A percentile compares a stretch with the other conserved stretches of the same genome.
Evolutionary conservation across 1,284 basidiomycete species (phyloP).

Genomic region (Peniophora sp.): DNA sequence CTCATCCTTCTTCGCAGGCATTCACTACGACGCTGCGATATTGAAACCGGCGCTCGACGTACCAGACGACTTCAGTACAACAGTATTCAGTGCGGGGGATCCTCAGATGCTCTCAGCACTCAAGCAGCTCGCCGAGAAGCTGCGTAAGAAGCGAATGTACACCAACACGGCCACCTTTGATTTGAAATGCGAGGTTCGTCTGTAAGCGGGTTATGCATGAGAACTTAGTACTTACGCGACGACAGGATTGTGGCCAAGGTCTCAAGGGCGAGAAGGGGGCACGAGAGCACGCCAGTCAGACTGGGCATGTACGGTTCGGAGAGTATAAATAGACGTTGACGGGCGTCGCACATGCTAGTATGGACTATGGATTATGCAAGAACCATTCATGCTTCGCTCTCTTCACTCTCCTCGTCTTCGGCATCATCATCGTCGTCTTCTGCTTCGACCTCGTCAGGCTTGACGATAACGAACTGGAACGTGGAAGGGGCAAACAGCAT

Average conservation of each 20-base stretch:
- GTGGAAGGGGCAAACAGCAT: conserved; percentile 9
- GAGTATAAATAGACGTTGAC: conserved; percentile 51
- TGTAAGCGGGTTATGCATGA: not conserved
- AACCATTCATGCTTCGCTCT: conserved; percentile 4
- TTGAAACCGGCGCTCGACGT: conserved; percentile 72
- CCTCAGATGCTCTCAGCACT: conserved; percentile 64
- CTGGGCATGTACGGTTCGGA: conserved; percentile 83
- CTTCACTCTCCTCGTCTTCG: conserved; percentile 17
- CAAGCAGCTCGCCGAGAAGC: conserved; percentile 59
- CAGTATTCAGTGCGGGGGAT: conserved; percentile 48
- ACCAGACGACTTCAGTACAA: conserved; percentile 83
- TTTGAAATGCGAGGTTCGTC: conserved; percentile 68
- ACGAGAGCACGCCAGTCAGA: conserved; percentile 75
- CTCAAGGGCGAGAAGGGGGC: conserved; percentile 92
- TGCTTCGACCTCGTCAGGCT: conserved; percentile 6
- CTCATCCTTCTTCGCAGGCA: conserved; percentile 29
- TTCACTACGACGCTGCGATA: conserved; percentile 88
- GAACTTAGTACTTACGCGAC: not conserved
- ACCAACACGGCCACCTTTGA: conserved; percentile 91
- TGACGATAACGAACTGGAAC: conserved; percentile 3
- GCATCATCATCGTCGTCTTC: conserved; percentile 21
- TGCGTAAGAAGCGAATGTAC: conserved; percentile 73
- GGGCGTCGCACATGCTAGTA: conserved; percentile 8
- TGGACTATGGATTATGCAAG: not conserved
- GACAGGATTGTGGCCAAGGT: conserved; percentile 51